Base-by-base conservation (phyloP, 73 alveolate genomes). In the Diophrys sp. region DNA sequence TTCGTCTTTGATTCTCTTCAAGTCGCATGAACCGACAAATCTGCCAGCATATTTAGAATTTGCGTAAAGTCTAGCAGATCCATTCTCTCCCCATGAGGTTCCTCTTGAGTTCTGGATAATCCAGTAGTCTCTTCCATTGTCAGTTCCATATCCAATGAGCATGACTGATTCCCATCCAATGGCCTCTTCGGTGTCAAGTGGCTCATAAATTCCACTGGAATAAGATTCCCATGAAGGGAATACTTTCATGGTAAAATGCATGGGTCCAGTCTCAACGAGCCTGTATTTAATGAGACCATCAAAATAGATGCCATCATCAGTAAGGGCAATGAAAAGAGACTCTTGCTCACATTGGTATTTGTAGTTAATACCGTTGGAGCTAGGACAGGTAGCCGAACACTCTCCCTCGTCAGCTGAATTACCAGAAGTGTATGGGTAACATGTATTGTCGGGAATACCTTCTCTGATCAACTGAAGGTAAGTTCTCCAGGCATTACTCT, bases 111-210 rank as follows among this genome's bases (percentile, higher is more conserved):
- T 44, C 18, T 44, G 62, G 62, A 44, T 44, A 44, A 44, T 44
- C 62, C 62, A 44, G 62, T 44, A 44, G 5, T 5, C n/a, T 44
- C 18, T 44, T 44, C 18, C 5, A 18, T 5, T 11, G 62, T 44
- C 62, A 44, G 18, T 18, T 11, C 62, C 62, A 44, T 44, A 44
- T 44, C 62, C 62, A 18, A 44, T 5, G 18, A 44, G 62, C 62
- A 44, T 44, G 62, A 44, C 62, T 44, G 62, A 44, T 44, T 44
- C 62, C 62, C 62, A 44, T 44, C 62, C 62, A 44, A 18, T 44
- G 62, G 62, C 5, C 18, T 5, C 62, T 18, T 44, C 62, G 5
- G n/a, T 18, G 62, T 44, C 62, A 44, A 18, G 5, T 11, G 62
- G 62, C 18, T 44, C n/a, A 18, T 44, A 44, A 44, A 44, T 44